phyloP scores from a whole-genome alignment of 495 filamentous ascomycete genomes.

The Hamigera avellanea region DNA sequence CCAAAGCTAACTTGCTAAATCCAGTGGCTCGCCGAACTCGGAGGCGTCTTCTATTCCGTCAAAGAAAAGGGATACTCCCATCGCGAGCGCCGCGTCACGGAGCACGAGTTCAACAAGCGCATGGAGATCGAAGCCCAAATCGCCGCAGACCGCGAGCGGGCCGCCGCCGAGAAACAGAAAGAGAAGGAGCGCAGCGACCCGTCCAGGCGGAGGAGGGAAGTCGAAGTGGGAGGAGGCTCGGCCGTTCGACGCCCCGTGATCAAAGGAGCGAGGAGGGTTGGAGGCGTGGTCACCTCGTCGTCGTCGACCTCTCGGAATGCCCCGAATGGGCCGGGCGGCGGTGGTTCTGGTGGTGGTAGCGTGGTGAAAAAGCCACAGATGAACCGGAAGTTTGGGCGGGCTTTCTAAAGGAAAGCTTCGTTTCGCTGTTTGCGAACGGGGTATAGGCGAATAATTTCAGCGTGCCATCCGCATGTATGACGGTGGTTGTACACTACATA shows the following conservation, averaged over 20 bases:
- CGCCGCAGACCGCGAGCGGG: slow-evolving; percentile 70
- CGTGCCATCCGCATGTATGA: no score
- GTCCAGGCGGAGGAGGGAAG: slow-evolving; percentile 21
- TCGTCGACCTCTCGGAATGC: slow-evolving; percentile 38
- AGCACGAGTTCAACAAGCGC: slow-evolving; percentile 87
- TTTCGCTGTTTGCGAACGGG: no score
- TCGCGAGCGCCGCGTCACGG: slow-evolving; percentile 76
- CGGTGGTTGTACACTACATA: no score
- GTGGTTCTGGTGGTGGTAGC: slow-evolving; percentile 20
- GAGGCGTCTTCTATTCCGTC: slow-evolving; percentile 96
- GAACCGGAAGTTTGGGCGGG: slow-evolving; percentile 41
- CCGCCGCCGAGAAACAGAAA: slow-evolving; percentile 44
- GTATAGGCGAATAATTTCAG: no score
- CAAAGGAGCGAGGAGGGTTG: slow-evolving; percentile 24
- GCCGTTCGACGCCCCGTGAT: slow-evolving; percentile 28
- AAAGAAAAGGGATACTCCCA: slow-evolving; percentile 97
- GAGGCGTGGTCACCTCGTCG: slow-evolving; percentile 30
- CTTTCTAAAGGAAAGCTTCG: no score
- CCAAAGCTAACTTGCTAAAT: slow-evolving; percentile 2
- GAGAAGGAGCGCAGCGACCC: slow-evolving; percentile 27
- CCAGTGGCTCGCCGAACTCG: slow-evolving; percentile 89
- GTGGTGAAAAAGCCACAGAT: slow-evolving; percentile 52
- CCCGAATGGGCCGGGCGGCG: slow-evolving; percentile 26
- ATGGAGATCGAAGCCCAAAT: slow-evolving; percentile 95
- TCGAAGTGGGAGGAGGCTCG: slow-evolving; percentile 26